phyloP scores from a whole-genome alignment of 495 filamentous ascomycete species.

The Glarea lozoyensis region DNA sequence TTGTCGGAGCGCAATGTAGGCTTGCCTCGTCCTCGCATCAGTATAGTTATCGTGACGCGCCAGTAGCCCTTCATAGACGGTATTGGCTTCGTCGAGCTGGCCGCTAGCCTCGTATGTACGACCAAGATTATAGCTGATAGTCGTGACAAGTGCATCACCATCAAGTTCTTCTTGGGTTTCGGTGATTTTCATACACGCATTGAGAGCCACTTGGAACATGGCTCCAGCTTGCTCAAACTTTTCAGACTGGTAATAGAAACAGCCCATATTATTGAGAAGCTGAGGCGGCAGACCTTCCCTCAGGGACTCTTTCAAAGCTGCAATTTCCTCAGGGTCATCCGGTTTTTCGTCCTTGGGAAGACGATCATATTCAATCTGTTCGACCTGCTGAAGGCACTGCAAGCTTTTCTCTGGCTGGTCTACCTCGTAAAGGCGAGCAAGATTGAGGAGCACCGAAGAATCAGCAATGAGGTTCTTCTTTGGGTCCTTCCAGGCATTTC shows the following conservation, averaged over 20 bases:
- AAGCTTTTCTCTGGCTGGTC: slow-evolving; percentile 83
- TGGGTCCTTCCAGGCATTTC: slow-evolving; percentile 80
- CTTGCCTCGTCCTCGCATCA: slow-evolving; percentile 76
- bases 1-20: slow-evolving; percentile 82
- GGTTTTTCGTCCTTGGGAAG: slow-evolving; percentile 60
- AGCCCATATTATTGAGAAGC: slow-evolving; percentile 92
- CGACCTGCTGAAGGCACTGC: slow-evolving; percentile 81
- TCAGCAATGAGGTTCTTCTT: slow-evolving; percentile 74
- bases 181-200: slow-evolving; percentile 69
- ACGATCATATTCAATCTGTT: slow-evolving; percentile 72
- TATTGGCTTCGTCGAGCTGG: slow-evolving; percentile 71
- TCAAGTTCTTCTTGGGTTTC: slow-evolving; percentile 63
- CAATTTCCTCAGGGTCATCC: slow-evolving; percentile 51
- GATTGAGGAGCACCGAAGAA: slow-evolving; percentile 81
- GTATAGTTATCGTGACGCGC: slow-evolving; percentile 82
- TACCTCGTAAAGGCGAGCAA: slow-evolving; percentile 81
- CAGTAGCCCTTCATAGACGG: slow-evolving; percentile 77
- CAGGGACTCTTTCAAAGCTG: slow-evolving; percentile 47
- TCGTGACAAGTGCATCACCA: slow-evolving; percentile 82
- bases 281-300: slow-evolving; percentile 77
- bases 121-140: slow-evolving; percentile 93
- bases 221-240: slow-evolving; percentile 72
- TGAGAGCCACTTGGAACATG: slow-evolving; percentile 80
- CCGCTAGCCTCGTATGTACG: slow-evolving; percentile 86
- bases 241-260: slow-evolving; percentile 83